Base-by-base conservation (phyloP, 176 grass and related monocot species). In the Olyra latifolia region DNA sequence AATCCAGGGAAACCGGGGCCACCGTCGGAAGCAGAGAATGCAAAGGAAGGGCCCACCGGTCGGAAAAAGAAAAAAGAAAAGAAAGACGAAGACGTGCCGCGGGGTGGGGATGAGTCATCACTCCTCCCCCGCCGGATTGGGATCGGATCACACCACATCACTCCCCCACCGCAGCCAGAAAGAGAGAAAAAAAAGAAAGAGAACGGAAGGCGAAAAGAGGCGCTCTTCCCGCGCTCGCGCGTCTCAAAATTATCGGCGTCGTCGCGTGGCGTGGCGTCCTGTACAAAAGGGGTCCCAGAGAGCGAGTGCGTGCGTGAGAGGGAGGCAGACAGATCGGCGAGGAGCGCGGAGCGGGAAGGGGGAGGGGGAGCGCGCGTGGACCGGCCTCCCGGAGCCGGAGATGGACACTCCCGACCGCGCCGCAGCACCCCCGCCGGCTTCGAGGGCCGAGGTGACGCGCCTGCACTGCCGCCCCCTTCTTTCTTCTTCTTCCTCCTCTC, bases 341-440 rank as follows among this genome's bases (percentile, higher is more conserved):
- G 22, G n/a, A 22, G 20, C 65, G 6, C 40, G 13, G 45, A 16
- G 12, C 0, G 46, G 7, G 7, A 17, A 6, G 41, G 1, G 0
- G 42, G 11, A 19, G 22, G 4, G 23, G 66, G 62, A 54, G 30
- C 10, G 17, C 47, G 13, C 7, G 42, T 35, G 32, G 32, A 35
- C 32, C 32, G 32, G 32, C 32, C 32, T 2, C 32, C 32, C 0
- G 1, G 32, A 35, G 32, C 14, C 47, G 67, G 89, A 81, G 74
- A 98, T 98, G 95, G 95, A 98, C 57, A 89, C 91, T 35, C 94
- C 94, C 13, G 88, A 93, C 71, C 80, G 94, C 25, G 69, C 85
- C 40, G 82, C 62, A 74, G 62, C 60, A 27, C 52, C 50, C 55
- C 74, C 28, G 76, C 7, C 55, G 53, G 42, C 87, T 0, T 19